Conservation (phyloP, 352 stramenopile genomes). For the Phytophthora megakarya region DNA sequence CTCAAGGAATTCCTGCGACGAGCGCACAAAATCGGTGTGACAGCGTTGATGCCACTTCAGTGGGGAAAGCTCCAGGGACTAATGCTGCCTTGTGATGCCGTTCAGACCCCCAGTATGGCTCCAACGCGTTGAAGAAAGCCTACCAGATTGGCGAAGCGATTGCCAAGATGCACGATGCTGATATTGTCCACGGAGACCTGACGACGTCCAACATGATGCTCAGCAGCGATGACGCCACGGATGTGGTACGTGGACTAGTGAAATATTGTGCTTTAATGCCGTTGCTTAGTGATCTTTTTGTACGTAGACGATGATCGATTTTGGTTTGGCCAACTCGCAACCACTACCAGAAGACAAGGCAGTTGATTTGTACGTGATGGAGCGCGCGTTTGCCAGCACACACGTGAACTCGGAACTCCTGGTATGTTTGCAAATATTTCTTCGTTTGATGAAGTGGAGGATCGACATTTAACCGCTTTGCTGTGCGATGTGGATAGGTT, state of each 20-base stretch:
- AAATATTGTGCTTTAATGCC: neutral
- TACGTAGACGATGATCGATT: conserved; percentile 82
- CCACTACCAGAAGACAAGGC: conserved; percentile 90
- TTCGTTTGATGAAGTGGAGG: neutral
- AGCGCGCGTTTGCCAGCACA: conserved; percentile 91
- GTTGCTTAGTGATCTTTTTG: conserved; percentile 2
- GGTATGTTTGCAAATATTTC: conserved; percentile 32
- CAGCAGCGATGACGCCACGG: conserved; percentile 58
- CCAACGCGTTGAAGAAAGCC: conserved; percentile 65
- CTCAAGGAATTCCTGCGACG: conserved; percentile 75
- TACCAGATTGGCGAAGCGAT: conserved; percentile 89
- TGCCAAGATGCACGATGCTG: conserved; percentile 91
- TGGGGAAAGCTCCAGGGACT: neutral
- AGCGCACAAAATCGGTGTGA: conserved; percentile 54
- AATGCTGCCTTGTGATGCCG: neutral
- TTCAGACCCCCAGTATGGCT: conserved; percentile 57
- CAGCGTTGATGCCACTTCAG: neutral
- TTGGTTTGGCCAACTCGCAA: conserved; percentile 84
- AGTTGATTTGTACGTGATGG: conserved; percentile 94
- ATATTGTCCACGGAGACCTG: conserved; percentile 93
- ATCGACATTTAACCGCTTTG: conserved; percentile 2
- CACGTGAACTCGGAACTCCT: conserved; percentile 87
- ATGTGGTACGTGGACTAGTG: conserved; percentile 51
- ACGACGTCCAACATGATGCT: conserved; percentile 95
- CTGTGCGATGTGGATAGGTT: conserved; percentile 42